These are phyloP conservation scores for Polyrhizophydium stewartii DNA, from an alignment of 371 early-diverging fungal genomes.

Conservation along the genomic window DNA sequence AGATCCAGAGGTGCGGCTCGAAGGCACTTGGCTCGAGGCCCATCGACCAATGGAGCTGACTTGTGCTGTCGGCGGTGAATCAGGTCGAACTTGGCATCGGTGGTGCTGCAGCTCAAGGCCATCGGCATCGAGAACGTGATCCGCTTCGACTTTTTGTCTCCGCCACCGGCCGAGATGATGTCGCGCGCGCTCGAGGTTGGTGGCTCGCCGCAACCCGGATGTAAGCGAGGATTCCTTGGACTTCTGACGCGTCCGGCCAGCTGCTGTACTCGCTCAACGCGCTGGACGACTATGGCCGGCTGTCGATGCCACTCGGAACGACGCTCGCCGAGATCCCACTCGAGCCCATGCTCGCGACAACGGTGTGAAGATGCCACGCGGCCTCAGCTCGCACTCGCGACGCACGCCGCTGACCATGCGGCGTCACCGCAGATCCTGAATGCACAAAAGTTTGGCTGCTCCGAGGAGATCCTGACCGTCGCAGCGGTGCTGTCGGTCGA, in stretches of 20 bases:
- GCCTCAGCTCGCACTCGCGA: too few species aligned
- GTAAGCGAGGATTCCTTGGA: too few species aligned
- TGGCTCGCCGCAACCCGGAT: too few species aligned
- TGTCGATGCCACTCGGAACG: slow-evolving; percentile 75
- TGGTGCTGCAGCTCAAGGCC: slow-evolving; percentile 70
- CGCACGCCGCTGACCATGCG: background rate
- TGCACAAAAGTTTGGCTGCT: slow-evolving; percentile 50
- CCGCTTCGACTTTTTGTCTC: slow-evolving; percentile 68
- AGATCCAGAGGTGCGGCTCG: slow-evolving; percentile 66
- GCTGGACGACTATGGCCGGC: slow-evolving; percentile 66
- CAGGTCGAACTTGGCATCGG: slow-evolving; percentile 47
- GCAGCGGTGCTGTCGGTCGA: slow-evolving; percentile 81
- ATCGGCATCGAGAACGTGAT: slow-evolving; percentile 75
- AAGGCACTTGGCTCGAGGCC: too few species aligned
- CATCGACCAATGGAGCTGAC: too few species aligned
- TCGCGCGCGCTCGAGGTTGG: slow-evolving; percentile 59
- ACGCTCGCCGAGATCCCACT: slow-evolving; percentile 78
- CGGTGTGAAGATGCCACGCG: too few species aligned
- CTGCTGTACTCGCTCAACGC: slow-evolving; percentile 69
- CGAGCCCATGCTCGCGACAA: slow-evolving; percentile 71
- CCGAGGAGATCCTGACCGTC: slow-evolving; percentile 75
- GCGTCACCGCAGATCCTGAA: slow-evolving; percentile 14
- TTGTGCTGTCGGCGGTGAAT: too few species aligned
- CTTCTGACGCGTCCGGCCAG: slow-evolving; percentile 11
- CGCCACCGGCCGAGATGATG: slow-evolving; percentile 65